Evolutionary conservation across 2,329 filamentous ascomycete genomes (phyloP), one percentile per base, ranked within the genome.

Genomic region (Waltergamsia citrina): DNA sequence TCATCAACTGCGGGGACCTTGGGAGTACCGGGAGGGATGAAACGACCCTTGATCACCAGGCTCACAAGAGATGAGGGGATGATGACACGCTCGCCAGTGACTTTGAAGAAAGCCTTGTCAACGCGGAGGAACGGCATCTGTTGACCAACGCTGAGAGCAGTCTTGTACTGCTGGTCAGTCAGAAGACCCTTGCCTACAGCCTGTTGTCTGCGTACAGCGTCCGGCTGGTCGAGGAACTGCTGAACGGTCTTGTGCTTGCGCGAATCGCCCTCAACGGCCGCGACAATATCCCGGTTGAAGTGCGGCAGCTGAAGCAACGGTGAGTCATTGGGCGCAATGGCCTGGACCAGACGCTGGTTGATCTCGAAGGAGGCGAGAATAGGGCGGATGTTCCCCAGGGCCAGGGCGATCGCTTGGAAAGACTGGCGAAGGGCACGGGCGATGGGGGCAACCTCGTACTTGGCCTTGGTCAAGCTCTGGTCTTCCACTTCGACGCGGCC

Each of bases 51-150:
- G 54, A 98, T 78, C 33, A 98, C 86, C 20, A 98, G 80, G 41
- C 88, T 90, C 16, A 96, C 90, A 24, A 98, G 73, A 37, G 87
- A 94, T 38, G 83, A 85, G 6, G 92, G 88, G 21, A 90, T 94
- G 51, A 98, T 85, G 56, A 81, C 83, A 44, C 83, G 85, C 62
- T 98, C 93, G 52, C 92, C 39, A 34, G 86, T 81, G 29, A 98
- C 93, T 69, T 98, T 98, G 77, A 98, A 98, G 62, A 94, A 98
- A 7, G 87, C 85, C 63, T 87, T 93, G 51, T 86, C 85, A 9
- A 98, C 78, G 38, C 83, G 74, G 36, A 98, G 69, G 42, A 78
- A 74, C 2, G 92, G 92, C 19, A 98, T 70, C 59, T 95, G 85
- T 47, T 78, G 77, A 19, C 87, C 88, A 20, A 95, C 81, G 30